phyloP scores from a whole-genome alignment of 2,329 filamentous ascomycete genomes.

The Graphiopsis chlorocephala region DNA sequence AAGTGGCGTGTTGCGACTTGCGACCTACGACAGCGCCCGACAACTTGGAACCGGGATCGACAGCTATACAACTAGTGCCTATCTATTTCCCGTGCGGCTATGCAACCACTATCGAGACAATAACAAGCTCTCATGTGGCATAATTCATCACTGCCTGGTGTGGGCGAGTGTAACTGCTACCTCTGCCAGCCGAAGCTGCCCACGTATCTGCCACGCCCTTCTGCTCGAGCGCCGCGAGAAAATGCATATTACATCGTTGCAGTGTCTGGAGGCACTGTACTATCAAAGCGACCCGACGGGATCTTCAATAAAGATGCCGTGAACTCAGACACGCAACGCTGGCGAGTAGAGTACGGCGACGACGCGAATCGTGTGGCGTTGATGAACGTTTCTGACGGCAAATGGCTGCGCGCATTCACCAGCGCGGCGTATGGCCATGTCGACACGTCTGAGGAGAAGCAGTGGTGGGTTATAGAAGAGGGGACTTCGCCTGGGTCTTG shows the following conservation, averaged over 20 bases:
- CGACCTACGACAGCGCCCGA: not conserved
- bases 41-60: not conserved
- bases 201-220: not conserved
- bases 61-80: not conserved
- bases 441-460: slow-evolving; percentile 1
- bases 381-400: not conserved
- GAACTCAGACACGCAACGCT: slow-evolving; percentile 3
- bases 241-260: slow-evolving; percentile 5
- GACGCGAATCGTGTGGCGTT: not conserved
- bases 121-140: not conserved
- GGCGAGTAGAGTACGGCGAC: slow-evolving; percentile 4
- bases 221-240: not conserved
- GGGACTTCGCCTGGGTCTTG: not conserved
- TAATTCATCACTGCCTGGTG: not conserved
- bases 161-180: not conserved
- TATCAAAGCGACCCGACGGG: not conserved
- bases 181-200: not conserved
- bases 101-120: not conserved
- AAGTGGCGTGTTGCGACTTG: not conserved
- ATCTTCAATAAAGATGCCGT: not conserved
- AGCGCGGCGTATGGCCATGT: not conserved
- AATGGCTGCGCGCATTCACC: not conserved
- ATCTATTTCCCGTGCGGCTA: not conserved
- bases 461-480: slow-evolving; percentile 6
- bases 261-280: not conserved